Base-by-base conservation (phyloP, 139 green algal genomes). In the Zygnema circumcarinatum region DNA sequence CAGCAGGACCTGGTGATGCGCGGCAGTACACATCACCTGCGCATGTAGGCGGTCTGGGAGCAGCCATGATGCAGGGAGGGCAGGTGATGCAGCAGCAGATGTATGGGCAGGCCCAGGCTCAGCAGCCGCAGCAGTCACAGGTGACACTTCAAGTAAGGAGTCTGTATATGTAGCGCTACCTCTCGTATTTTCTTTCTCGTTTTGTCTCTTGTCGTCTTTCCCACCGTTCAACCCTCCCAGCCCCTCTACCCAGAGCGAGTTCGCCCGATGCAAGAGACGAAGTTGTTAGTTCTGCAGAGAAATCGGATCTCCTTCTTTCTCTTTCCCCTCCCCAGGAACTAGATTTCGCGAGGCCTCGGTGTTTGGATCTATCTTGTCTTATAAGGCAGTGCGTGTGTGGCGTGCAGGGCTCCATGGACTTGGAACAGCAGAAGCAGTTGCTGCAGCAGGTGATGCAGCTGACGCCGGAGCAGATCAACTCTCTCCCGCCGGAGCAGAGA, bases 401-500 rank as follows among this genome's bases (percentile, higher is more conserved):
- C 62, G 25, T 38, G 47, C 62, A 41, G 81, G 81, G 54, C 32
- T 56, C 38, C 33, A 36, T 76, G 81, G 76, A 85, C 76, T 38
- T 69, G 74, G 89, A 90, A 74, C 84, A 86, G 56, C 89, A 92
- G 69, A 67, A 89, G 85, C 56, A 40, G 31, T 84, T 98, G 52
- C 80, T 98, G 78, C 88, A 96, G 80, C 95, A 98, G 84, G 94
- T 98, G 38, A 93, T 97, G 92, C 92, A 89, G 1, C 89, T 98
- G 74, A 98, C 94, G 2, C 93, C 94, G 21, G 92, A 95, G 81
- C 96, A 98, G 90, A 94, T 98, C 0, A 94, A 95, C 36, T 81
- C 89, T 72, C 87, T 98, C 82, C 96, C 96, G 40, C 90, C 94
- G n/a, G 86, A 95, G 69, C 94, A 98, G 80, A 93, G 94, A 78